These are phyloP conservation scores for Phytophthora agathidicida DNA, from an alignment of 352 stramenopile species.

Conservation along the genomic window DNA sequence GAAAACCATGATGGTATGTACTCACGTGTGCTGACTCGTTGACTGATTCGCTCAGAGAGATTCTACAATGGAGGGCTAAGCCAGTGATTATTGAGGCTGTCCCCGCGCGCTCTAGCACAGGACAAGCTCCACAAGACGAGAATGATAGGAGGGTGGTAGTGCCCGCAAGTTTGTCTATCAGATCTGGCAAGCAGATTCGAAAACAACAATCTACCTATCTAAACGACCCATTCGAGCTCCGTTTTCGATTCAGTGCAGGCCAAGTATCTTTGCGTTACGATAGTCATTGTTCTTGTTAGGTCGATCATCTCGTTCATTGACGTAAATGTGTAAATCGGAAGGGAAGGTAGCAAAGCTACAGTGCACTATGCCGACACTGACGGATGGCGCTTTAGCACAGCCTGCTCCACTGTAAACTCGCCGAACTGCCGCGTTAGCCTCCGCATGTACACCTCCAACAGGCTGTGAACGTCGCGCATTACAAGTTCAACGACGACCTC, in stretches of 20 bases:
- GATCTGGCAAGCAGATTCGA: background rate
- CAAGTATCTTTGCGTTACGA: too few relatives aligned
- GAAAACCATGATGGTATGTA: background rate
- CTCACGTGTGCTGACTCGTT: background rate
- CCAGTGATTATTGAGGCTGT: slow-evolving; percentile 9
- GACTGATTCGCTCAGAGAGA: background rate
- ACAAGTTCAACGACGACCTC: slow-evolving; percentile 82
- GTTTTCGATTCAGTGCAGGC: too few relatives aligned
- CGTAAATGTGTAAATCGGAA: too few relatives aligned
- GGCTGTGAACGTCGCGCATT: slow-evolving; percentile 73
- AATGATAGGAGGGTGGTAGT: slow-evolving; percentile 3
- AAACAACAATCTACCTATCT: slow-evolving; percentile 1
- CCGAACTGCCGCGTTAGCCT: slow-evolving; percentile 63
- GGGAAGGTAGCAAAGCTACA: too few relatives aligned
- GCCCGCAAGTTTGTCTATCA: background rate
- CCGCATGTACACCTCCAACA: slow-evolving; percentile 70
- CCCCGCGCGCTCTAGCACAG: background rate
- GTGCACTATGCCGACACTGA: slow-evolving; percentile 31
- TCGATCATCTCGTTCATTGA: too few relatives aligned
- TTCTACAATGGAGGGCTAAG: background rate
- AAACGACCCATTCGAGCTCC: too few relatives aligned
- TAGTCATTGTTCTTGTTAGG: too few relatives aligned
- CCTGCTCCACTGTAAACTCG: slow-evolving; percentile 63
- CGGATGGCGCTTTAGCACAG: slow-evolving; percentile 40
- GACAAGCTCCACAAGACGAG: background rate